These are phyloP conservation scores for Diaporthe citri DNA, from an alignment of 2,329 filamentous ascomycete species.

Conservation along the genomic window DNA sequence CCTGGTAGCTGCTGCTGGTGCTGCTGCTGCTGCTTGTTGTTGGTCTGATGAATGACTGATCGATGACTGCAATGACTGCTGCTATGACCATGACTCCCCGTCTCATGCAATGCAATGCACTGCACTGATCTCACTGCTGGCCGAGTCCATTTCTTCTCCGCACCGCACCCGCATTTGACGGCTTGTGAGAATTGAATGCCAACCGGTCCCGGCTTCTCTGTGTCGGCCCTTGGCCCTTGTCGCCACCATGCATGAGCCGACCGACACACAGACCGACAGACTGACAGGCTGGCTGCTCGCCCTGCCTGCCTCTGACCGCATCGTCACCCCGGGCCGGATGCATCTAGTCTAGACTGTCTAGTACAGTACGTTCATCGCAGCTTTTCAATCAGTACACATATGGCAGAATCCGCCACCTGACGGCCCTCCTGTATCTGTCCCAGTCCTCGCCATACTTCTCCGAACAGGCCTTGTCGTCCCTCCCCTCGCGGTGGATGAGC, in stretches of 20 bases:
- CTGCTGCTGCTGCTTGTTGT: not conserved
- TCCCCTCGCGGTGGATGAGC: slow-evolving; percentile 82
- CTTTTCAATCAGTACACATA: slow-evolving; percentile 73
- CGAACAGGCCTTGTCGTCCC: slow-evolving; percentile 88
- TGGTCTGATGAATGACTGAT: not conserved
- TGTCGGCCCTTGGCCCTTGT: slow-evolving; percentile 4
- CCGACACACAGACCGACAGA: not conserved
- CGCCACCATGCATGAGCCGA: slow-evolving; percentile 4
- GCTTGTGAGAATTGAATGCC: not conserved
- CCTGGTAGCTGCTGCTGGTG: not conserved
- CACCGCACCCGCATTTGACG: not conserved
- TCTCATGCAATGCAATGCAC: slow-evolving; percentile 19
- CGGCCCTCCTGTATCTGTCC: slow-evolving; percentile 83
- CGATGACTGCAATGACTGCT: not conserved
- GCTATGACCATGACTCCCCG: not conserved
- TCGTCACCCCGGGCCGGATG: not conserved
- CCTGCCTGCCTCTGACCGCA: not conserved
- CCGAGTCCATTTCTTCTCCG: not conserved
- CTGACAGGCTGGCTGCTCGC: not conserved
- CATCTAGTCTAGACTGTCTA: not conserved
- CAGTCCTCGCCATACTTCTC: slow-evolving; percentile 90
- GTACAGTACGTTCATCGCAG: too few species aligned
- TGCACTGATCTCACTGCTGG: slow-evolving; percentile 6
- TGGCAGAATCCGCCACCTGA: slow-evolving; percentile 83
- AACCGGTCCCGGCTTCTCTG: slow-evolving; percentile 8